phyloP scores from a whole-genome alignment of 2,329 filamentous ascomycete species.

The Metarhizium sp. region DNA sequence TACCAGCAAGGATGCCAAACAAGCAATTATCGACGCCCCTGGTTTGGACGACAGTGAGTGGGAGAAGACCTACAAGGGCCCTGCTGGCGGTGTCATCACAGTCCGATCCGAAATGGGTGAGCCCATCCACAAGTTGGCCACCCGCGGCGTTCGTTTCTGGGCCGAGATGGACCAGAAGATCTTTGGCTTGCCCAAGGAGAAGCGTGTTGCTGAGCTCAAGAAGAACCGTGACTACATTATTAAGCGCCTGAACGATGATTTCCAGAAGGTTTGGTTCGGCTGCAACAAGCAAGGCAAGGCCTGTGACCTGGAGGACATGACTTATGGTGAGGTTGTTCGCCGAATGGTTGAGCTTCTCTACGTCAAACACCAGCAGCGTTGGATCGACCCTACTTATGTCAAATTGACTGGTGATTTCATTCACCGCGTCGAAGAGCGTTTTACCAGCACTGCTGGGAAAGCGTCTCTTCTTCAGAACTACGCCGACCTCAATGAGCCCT shows the following conservation, averaged over 20 bases:
- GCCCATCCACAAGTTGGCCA: conserved; percentile 97
- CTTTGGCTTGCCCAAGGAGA: conserved; percentile 91
- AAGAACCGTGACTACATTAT: conserved; percentile 88
- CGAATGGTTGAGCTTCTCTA: conserved; percentile 87
- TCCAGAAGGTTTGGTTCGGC: conserved; percentile 96
- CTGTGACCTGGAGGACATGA: conserved; percentile 92
- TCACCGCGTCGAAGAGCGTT: conserved; percentile 91
- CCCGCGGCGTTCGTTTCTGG: conserved; percentile 93
- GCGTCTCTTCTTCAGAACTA: conserved; percentile 84
- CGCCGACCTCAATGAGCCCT: conserved; percentile 77
- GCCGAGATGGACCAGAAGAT: conserved; percentile 99
- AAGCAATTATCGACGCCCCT: conserved; percentile 78
- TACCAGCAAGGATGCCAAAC: conserved; percentile 78
- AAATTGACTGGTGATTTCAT: conserved; percentile 91
- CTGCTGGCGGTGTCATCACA: conserved; percentile 88
- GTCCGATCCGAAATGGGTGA: conserved; percentile 99
- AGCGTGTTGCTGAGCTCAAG: conserved; percentile 78
- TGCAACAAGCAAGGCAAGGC: conserved; percentile 71
- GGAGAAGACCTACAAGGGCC: conserved; percentile 89
- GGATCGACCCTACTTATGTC: conserved; percentile 81
- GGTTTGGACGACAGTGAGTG: conserved; percentile 76
- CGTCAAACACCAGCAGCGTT: conserved; percentile 80
- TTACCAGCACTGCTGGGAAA: conserved; percentile 62
- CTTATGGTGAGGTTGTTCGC: conserved; percentile 77
- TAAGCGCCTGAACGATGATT: conserved; percentile 90